These are phyloP conservation scores for Myochromella boudieri DNA, from an alignment of 768 basidiomycete genomes.

Conservation along the genomic window DNA sequence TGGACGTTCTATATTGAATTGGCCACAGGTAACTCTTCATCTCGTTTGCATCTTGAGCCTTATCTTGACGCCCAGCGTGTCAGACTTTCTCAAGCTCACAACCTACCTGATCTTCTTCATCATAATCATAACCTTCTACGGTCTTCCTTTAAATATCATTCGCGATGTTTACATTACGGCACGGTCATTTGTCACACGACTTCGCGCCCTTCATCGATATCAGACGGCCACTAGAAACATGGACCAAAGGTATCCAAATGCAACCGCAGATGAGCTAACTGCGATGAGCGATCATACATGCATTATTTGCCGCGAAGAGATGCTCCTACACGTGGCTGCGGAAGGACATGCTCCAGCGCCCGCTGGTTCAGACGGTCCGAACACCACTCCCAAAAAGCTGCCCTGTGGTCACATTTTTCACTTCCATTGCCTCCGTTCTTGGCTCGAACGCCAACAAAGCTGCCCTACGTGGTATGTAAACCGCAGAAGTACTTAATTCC, in stretches of 20 bases:
- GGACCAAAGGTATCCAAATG: conserved; percentile 94
- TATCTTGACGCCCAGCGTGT: conserved; percentile 10
- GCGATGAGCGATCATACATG: conserved; percentile 88
- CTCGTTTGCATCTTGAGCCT: background rate
- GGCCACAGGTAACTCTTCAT: conserved; percentile 66
- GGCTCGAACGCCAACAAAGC: conserved; percentile 98
- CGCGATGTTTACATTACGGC: conserved; percentile 97
- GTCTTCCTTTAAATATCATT: conserved; percentile 93
- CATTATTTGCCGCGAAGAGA: conserved; percentile 98
- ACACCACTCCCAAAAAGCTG: conserved; percentile 94
- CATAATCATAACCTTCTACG: conserved; percentile 92
- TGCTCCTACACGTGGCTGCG: conserved; percentile 44
- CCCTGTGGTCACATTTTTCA: conserved; percentile 98
- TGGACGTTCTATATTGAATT: conserved; percentile 95
- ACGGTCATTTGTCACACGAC: conserved; percentile 85
- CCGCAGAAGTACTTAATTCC: conserved; percentile 1
- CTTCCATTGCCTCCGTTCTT: conserved; percentile 94
- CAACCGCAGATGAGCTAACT: conserved; percentile 80
- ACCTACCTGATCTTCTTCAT: conserved; percentile 94
- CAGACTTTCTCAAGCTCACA: conserved; percentile 91
- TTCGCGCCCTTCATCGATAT: conserved; percentile 88
- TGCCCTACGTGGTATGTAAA: conserved; percentile 91
- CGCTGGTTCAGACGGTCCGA: conserved; percentile 64
- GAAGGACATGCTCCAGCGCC: conserved; percentile 25
- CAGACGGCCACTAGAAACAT: conserved; percentile 94